Evolutionary conservation across 768 basidiomycete genomes (phyloP).

Genomic region (Galerina sulciceps): DNA sequence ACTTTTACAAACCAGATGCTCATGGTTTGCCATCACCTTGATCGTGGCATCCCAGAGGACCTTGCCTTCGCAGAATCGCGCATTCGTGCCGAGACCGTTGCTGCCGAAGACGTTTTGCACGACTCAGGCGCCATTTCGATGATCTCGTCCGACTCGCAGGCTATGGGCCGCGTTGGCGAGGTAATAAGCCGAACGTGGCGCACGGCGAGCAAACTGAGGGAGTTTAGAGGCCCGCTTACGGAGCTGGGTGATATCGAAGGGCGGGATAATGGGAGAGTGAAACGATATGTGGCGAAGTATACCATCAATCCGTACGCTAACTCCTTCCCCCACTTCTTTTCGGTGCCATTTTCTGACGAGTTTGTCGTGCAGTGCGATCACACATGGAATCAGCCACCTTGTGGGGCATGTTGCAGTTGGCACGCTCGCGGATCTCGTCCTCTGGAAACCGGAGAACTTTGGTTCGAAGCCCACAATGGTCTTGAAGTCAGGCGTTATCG

Average conservation of each 20-base stretch:
- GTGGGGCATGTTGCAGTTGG: slow-evolving; percentile 86
- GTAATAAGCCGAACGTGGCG: slow-evolving; percentile 93
- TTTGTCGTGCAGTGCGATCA: slow-evolving; percentile 70
- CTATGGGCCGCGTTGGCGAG: slow-evolving; percentile 98
- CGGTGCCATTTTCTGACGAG: not conserved
- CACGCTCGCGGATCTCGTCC: slow-evolving; percentile 89
- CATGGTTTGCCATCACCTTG: slow-evolving; percentile 99
- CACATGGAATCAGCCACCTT: slow-evolving; percentile 88
- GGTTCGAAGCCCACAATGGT: slow-evolving; percentile 94
- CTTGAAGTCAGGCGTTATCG: slow-evolving; percentile 93
- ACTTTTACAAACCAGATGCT: slow-evolving; percentile 73
- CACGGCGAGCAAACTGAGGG: slow-evolving; percentile 94
- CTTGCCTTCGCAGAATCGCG: slow-evolving; percentile 96
- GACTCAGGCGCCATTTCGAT: slow-evolving; percentile 95
- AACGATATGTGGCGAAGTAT: slow-evolving; percentile 95
- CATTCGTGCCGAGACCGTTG: slow-evolving; percentile 95
- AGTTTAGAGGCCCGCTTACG: slow-evolving; percentile 72
- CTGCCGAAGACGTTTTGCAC: slow-evolving; percentile 95
- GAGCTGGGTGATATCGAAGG: slow-evolving; percentile 71
- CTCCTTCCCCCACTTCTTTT: not conserved
- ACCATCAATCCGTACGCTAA: slow-evolving; percentile 91
- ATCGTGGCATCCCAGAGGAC: slow-evolving; percentile 90
- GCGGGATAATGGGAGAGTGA: slow-evolving; percentile 88
- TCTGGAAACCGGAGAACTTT: slow-evolving; percentile 96
- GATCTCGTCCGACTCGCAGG: slow-evolving; percentile 96